A percentile compares a stretch with the other conserved stretches of the same genome.
Conservation (phyloP, 139 green algal genomes). For the Tetratostichococcus sp. region DNA sequence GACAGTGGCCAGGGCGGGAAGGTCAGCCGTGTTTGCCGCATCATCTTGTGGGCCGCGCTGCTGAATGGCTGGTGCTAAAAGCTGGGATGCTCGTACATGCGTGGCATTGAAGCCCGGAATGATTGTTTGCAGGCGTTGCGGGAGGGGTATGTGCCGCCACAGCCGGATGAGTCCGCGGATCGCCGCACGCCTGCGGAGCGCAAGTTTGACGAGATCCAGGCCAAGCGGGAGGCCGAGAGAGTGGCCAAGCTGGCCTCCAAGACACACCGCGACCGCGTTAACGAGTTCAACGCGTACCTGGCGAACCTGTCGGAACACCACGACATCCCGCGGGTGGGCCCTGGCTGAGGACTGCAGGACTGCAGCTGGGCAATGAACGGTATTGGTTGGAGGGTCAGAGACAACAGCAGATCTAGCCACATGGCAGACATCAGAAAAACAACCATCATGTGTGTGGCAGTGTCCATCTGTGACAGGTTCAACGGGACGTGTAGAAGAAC, state of each 20-base stretch:
- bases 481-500: too few species aligned
- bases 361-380: too few species aligned
- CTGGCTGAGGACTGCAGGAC: conserved; percentile 38
- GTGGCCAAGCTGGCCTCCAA: conserved; percentile 66
- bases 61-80: too few species aligned
- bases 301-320: conserved; percentile 75
- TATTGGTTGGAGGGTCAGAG: too few species aligned
- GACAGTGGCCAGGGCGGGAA: conserved; percentile 1
- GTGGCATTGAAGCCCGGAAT: too few species aligned
- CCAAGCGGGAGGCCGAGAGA: conserved; percentile 65
- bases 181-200: conserved; percentile 78
- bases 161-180: conserved; percentile 37
- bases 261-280: conserved; percentile 75
- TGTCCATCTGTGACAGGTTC: too few species aligned
- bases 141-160: conserved; percentile 43
- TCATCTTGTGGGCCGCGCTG: too few species aligned
- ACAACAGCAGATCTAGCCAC: neutral
- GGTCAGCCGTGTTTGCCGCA: neutral
- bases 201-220: conserved; percentile 47
- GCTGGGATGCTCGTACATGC: too few species aligned
- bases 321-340: conserved; percentile 81
- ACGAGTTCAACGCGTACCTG: conserved; percentile 80
- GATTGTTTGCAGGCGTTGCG: conserved; percentile 10
- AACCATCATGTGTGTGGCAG: too few species aligned
- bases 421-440: too few species aligned